These are phyloP conservation scores for Ogataea pilisensis DNA, from an alignment of 805 yeast species.

Conservation along the genomic window DNA sequence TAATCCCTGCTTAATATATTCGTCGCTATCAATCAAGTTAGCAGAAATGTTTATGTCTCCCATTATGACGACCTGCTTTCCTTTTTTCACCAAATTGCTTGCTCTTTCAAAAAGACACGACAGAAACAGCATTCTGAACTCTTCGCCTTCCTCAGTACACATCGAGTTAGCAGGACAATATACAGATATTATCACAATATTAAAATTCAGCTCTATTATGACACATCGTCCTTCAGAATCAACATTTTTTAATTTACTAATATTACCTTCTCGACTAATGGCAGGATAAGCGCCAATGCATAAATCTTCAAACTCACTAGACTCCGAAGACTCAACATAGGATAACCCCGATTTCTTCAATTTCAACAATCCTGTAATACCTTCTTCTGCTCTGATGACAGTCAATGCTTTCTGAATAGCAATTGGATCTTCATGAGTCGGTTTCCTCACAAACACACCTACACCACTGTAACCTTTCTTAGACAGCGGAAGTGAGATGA, in stretches of 20 bases:
- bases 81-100: slow-evolving; percentile 45
- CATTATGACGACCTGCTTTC: slow-evolving; percentile 71
- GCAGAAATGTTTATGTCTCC: slow-evolving; percentile 87
- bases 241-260: slow-evolving; percentile 32
- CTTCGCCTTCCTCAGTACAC: slow-evolving; percentile 62
- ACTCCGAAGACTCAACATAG: slow-evolving; percentile 25
- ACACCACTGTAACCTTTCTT: slow-evolving; percentile 93
- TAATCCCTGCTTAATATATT: slow-evolving; percentile 45
- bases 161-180: slow-evolving; percentile 93
- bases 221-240: slow-evolving; percentile 87
- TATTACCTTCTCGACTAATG: slow-evolving; percentile 34
- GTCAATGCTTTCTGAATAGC: slow-evolving; percentile 35
- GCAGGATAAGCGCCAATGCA: slow-evolving; percentile 73
- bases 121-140: slow-evolving; percentile 54
- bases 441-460: slow-evolving; percentile 67
- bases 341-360: slow-evolving; percentile 15
- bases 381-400: slow-evolving; percentile 82
- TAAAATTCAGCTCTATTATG: slow-evolving; percentile 63
- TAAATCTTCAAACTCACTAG: slow-evolving; percentile 8
- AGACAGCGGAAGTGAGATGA: slow-evolving; percentile 59
- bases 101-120: slow-evolving; percentile 58
- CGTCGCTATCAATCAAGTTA: slow-evolving; percentile 82
- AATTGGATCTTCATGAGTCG: slow-evolving; percentile 40
- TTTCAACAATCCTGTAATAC: slow-evolving; percentile 67
- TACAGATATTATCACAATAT: slow-evolving; percentile 56